These are phyloP conservation scores for Sporothrix inflata DNA, from an alignment of 2,329 filamentous ascomycete genomes.

Conservation along the genomic window DNA sequence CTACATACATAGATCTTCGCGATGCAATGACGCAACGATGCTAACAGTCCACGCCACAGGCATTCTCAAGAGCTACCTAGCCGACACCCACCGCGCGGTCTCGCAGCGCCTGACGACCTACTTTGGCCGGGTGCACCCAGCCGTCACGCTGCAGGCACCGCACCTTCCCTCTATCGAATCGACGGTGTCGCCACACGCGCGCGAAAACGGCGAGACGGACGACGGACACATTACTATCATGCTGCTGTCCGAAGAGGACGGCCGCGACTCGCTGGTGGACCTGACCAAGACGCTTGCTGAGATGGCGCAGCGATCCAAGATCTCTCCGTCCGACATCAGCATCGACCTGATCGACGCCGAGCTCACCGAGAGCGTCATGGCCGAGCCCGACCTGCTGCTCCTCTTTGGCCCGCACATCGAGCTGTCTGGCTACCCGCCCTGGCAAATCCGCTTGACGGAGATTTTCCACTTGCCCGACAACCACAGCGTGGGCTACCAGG, in stretches of 20 bases:
- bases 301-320: constrained; percentile 89
- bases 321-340: constrained; percentile 80
- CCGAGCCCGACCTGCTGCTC: constrained; percentile 86
- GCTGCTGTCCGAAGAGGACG: constrained; percentile 84
- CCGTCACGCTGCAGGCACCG: constrained; percentile 72
- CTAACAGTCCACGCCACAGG: too few species aligned
- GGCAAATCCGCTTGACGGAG: constrained; percentile 93
- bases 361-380: constrained; percentile 76
- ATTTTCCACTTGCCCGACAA: constrained; percentile 82
- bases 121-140: constrained; percentile 76
- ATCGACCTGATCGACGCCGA: constrained; percentile 87
- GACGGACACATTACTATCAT: constrained; percentile 62
- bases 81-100: constrained; percentile 80
- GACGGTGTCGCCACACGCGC: constrained; percentile 45
- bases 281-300: constrained; percentile 91
- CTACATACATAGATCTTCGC: too few species aligned
- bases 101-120: constrained; percentile 81
- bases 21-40: too few species aligned
- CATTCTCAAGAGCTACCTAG: constrained; percentile 84
- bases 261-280: constrained; percentile 91
- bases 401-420: constrained; percentile 84
- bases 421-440: constrained; percentile 90
- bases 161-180: constrained; percentile 65
- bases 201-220: constrained; percentile 36
- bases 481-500: constrained; percentile 86